These are phyloP conservation scores for Actinomortierella ambigua DNA, from an alignment of 371 early-diverging fungal species.

Conservation along the genomic window DNA sequence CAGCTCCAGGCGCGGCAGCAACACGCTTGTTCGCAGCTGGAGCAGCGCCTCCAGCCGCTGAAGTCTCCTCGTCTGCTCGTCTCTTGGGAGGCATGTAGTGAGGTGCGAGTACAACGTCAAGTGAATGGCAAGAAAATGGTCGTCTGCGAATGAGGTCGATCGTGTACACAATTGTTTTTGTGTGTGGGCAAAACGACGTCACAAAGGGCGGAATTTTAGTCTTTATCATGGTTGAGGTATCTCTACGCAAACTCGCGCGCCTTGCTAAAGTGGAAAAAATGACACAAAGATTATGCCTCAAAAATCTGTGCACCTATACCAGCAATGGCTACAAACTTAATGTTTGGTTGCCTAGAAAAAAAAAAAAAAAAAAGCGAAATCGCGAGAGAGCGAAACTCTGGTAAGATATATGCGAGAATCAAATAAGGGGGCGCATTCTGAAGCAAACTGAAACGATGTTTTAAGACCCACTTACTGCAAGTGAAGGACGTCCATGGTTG, in stretches of 20 bases:
- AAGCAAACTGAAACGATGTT: conserved; percentile 1
- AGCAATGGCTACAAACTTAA: conserved; percentile 49
- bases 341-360: conserved; percentile 17
- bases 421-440: background rate
- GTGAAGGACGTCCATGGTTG: conserved; percentile 53
- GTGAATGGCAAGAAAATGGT: no score
- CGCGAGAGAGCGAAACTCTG: no score
- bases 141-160: no score
- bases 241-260: no score
- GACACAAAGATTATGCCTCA: conserved; percentile 12
- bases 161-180: no score
- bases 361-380: no score
- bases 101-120: background rate
- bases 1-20: no score
- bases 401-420: no score
- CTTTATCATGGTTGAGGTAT: no score
- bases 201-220: no score
- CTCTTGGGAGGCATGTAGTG: conserved; percentile 37
- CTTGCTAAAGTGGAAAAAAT: no score
- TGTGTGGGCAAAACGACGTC: no score
- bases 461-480: conserved; percentile 3
- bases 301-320: conserved; percentile 59
- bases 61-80: conserved; percentile 32
- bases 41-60: conserved; percentile 17
- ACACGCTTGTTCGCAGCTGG: conserved; percentile 11